Evolutionary conservation across 768 basidiomycete genomes (phyloP).

Genomic region (Sporobolomyces pararoseus): DNA sequence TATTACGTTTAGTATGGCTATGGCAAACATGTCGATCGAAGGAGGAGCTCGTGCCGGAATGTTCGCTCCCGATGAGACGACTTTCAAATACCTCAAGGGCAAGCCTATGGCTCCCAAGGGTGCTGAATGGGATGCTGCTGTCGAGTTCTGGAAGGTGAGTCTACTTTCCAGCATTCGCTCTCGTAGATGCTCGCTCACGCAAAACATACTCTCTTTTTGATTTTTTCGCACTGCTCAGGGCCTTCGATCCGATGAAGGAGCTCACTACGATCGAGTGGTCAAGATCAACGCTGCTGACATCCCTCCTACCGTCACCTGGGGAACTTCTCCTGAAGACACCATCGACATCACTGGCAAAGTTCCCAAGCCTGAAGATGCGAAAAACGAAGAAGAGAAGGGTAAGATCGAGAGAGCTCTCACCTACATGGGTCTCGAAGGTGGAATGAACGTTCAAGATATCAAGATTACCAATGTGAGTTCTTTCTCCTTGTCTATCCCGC

Average conservation of each 20-base stretch:
- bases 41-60: conserved; percentile 85
- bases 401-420: conserved; percentile 70
- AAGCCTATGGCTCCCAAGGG: conserved; percentile 75
- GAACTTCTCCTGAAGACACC: conserved; percentile 84
- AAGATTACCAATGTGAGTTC: conserved; percentile 62
- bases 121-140: conserved; percentile 76
- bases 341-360: conserved; percentile 75
- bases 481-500: neutral
- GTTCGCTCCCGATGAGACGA: conserved; percentile 83
- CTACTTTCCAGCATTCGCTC: too few relatives aligned
- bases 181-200: too few relatives aligned
- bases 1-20: conserved; percentile 46
- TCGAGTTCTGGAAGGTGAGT: conserved; percentile 66
- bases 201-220: too few relatives aligned
- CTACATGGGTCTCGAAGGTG: conserved; percentile 81
- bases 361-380: conserved; percentile 67
- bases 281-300: conserved; percentile 78
- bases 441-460: conserved; percentile 74
- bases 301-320: conserved; percentile 87
- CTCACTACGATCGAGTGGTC: conserved; percentile 77
- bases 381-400: conserved; percentile 63
- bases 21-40: conserved; percentile 93
- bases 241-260: conserved; percentile 72
- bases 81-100: conserved; percentile 74
- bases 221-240: conserved; percentile 50